phyloP scores from a whole-genome alignment of 2,329 filamentous ascomycete species.

The Zasmidium angulare region DNA sequence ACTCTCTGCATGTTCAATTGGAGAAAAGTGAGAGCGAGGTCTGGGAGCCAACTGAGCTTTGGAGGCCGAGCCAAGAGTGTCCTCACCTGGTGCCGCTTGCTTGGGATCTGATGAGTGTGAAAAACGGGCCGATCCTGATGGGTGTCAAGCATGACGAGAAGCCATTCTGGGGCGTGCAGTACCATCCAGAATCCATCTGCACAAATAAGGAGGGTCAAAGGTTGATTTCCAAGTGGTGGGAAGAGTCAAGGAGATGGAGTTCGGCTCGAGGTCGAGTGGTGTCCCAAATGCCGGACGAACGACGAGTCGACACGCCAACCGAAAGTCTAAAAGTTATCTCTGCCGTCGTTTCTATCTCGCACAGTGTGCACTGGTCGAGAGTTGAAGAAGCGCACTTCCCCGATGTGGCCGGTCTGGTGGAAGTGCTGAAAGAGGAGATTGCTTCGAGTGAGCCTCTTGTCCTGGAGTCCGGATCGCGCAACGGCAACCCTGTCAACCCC shows the following conservation, averaged over 20 bases:
- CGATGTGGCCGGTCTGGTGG: constrained; percentile 39
- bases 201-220: constrained; percentile 66
- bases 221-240: constrained; percentile 76
- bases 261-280: background rate
- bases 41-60: constrained; percentile 40
- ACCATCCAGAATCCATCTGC: constrained; percentile 86
- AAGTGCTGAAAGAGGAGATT: constrained; percentile 33
- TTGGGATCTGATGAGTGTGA: constrained; percentile 46
- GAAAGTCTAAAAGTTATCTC: background rate
- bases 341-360: background rate
- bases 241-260: constrained; percentile 47
- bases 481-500: constrained; percentile 40
- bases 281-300: background rate
- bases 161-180: constrained; percentile 86
- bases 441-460: constrained; percentile 41
- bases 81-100: constrained; percentile 46
- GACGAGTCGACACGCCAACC: background rate
- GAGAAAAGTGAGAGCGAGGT: constrained; percentile 33
- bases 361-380: background rate
- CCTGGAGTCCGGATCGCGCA: constrained; percentile 50
- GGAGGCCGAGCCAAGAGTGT: constrained; percentile 39
- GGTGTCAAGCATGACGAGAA: constrained; percentile 65
- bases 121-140: constrained; percentile 69
- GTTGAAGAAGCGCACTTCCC: background rate
- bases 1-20: constrained; percentile 57